Evolutionary conservation across 305 asterid genomes (phyloP).

Genomic region (Fraxinus sp.): DNA sequence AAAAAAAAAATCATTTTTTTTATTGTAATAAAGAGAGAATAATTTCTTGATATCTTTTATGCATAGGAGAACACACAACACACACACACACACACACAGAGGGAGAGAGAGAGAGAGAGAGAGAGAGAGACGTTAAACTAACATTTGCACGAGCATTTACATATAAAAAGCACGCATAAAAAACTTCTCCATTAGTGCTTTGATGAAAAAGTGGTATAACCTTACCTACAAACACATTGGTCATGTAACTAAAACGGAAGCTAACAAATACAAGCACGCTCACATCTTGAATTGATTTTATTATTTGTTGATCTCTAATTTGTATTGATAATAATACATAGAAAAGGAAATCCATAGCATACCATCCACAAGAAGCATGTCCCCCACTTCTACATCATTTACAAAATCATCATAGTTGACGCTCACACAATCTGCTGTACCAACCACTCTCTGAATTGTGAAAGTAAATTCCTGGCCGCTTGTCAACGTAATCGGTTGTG

Average conservation of each 20-base stretch:
- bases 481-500: constrained; percentile 75
- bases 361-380: constrained; percentile 98
- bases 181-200: not conserved
- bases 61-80: too few species aligned
- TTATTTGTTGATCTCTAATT: not conserved
- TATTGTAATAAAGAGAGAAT: too few species aligned
- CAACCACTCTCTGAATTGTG: constrained; percentile 93
- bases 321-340: not conserved
- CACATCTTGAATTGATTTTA: not conserved
- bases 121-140: not conserved
- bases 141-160: not conserved
- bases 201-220: not conserved
- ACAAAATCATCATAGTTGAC: constrained; percentile 98
- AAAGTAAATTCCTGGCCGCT: constrained; percentile 92
- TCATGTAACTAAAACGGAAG: not conserved
- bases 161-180: not conserved
- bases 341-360: constrained; percentile 6
- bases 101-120: not conserved
- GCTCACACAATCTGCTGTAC: constrained; percentile 82
- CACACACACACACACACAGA: not conserved
- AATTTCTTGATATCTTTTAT: too few species aligned
- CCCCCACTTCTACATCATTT: constrained; percentile 89
- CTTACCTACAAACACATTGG: not conserved
- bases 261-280: not conserved
- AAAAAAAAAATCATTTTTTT: too few species aligned